These are phyloP conservation scores for Talaromyces borbonicus DNA, from an alignment of 495 filamentous ascomycete species.

Conservation along the genomic window DNA sequence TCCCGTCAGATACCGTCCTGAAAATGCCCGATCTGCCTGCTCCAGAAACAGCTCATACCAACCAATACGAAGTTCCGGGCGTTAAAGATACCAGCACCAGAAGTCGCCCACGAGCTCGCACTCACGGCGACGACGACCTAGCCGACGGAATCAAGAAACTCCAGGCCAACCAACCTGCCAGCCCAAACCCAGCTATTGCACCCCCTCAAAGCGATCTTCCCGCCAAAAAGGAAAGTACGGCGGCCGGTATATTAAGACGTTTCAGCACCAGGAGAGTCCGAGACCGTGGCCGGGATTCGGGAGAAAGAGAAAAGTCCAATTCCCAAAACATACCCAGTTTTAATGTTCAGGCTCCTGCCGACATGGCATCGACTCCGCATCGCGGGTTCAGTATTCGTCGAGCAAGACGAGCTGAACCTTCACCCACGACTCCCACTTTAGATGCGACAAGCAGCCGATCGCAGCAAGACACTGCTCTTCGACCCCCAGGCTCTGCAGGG, in stretches of 20 bases:
- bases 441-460: constrained; percentile 57
- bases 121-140: constrained; percentile 92
- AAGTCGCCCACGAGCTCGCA: constrained; percentile 75
- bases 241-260: constrained; percentile 74
- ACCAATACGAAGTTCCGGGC: constrained; percentile 76
- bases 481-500: constrained; percentile 54
- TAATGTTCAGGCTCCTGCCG: constrained; percentile 62
- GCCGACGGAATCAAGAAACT: constrained; percentile 65
- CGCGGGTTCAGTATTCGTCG: constrained; percentile 78
- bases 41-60: constrained; percentile 88
- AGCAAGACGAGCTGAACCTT: constrained; percentile 51
- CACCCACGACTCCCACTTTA: constrained; percentile 39
- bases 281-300: constrained; percentile 38
- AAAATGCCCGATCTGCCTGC: constrained; percentile 65
- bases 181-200: constrained; percentile 45
- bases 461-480: constrained; percentile 62
- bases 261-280: constrained; percentile 78
- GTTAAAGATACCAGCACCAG: constrained; percentile 70
- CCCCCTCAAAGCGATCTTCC: constrained; percentile 50
- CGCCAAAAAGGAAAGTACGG: constrained; percentile 76
- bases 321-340: constrained; percentile 58
- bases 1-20: constrained; percentile 51
- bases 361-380: constrained; percentile 49
- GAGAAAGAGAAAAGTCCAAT: constrained; percentile 43
- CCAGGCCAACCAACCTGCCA: constrained; percentile 44